Evolutionary conservation across 352 stramenopile genomes (phyloP), one percentile per base, ranked within the genome.

Genomic region (Aphanomyces invadans): DNA sequence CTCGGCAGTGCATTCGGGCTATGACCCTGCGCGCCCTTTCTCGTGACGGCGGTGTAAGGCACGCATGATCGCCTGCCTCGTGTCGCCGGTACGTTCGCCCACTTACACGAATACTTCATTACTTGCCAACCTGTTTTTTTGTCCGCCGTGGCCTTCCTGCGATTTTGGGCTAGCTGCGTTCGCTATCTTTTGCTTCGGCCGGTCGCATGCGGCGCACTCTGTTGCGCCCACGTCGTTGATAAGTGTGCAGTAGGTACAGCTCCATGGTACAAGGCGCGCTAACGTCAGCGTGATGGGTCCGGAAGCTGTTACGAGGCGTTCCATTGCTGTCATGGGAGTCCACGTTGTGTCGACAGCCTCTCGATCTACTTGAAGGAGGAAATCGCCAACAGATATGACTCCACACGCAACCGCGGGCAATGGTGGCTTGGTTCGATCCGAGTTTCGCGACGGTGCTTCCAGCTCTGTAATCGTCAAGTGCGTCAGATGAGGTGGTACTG

Each of bases 201-300:
- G 49, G 19, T 67, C 80, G 52, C 85, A 94, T 17, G 75, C 85
- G 4, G 68, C 79, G 59, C 83, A 93, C 12, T 44, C 65, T 2
- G 69, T 55, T 29, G 70, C 72, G 11, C 68, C 70, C 0, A 59
- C 25, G 21, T 79, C 65, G 62, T 93, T 93, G 11, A 86, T 55
- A 2, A 93, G 76, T n/a, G 85, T 93, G 66, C 85, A 93, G 3
- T 74, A 75, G 59, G 76, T 73, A 73, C 85, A 93, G 36, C 76
- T 62, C 85, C 85, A 93, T 15, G 74, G 65, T 48, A 83, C 70
- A 12, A 76, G 68, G 38, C 83, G 82, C 61, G 83, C 71, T 56
- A 93, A 90, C 25, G 70, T 74, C 15, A 93, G 79, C 28, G 73
- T 73, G 32, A 93, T 80, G 0, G 83, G 82, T 54, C 87, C 90